Conservation (phyloP, 495 filamentous ascomycete species). For the Xylaria acuta region DNA sequence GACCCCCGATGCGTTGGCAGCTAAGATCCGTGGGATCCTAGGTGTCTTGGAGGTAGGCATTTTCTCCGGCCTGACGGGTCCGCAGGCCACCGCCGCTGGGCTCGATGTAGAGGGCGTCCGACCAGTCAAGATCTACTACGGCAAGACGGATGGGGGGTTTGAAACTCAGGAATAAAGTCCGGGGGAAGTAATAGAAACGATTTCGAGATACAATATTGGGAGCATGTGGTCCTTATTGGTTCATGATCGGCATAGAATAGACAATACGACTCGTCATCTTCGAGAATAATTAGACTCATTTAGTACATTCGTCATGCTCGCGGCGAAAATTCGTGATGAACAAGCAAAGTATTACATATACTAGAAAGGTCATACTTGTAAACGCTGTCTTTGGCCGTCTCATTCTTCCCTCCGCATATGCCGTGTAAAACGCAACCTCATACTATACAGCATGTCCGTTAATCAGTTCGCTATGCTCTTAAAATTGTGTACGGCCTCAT, state of each 20-base stretch:
- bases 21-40: slow-evolving; percentile 76
- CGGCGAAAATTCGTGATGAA: slow-evolving; percentile 22
- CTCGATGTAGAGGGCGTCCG: slow-evolving; percentile 77
- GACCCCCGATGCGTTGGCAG: slow-evolving; percentile 77
- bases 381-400: slow-evolving; percentile 24
- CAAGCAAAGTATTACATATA: slow-evolving; percentile 39
- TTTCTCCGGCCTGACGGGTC: slow-evolving; percentile 80
- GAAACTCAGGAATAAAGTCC: slow-evolving; percentile 39
- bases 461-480: slow-evolving; percentile 27
- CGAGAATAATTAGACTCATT: neutral
- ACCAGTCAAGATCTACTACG: slow-evolving; percentile 93
- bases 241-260: slow-evolving; percentile 22
- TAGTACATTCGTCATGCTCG: slow-evolving; percentile 21
- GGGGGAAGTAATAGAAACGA: neutral
- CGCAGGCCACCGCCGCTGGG: slow-evolving; percentile 64
- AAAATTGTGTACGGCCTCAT: slow-evolving; percentile 6
- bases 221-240: slow-evolving; percentile 19
- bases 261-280: slow-evolving; percentile 9
- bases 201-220: neutral
- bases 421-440: slow-evolving; percentile 16
- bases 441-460: slow-evolving; percentile 41
- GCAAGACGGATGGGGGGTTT: slow-evolving; percentile 80
- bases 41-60: slow-evolving; percentile 93
- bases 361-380: slow-evolving; percentile 36
- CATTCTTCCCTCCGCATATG: slow-evolving; percentile 30